Percentiles rank a stretch among this genome's conserved stretches.
Conservation (phyloP, 305 asterid species). For the Fraxinus latifolia region DNA sequence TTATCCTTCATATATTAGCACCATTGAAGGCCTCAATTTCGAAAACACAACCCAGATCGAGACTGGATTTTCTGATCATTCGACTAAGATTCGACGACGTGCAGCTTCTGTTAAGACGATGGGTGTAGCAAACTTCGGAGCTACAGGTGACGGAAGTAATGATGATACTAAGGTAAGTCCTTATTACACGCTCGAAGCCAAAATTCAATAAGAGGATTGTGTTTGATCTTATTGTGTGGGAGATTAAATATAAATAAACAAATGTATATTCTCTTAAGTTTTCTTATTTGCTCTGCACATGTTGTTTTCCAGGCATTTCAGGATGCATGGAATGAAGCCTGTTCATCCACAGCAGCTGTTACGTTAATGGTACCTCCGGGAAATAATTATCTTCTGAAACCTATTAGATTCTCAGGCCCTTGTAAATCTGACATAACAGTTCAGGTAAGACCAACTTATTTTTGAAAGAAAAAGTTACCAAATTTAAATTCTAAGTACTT, state of each 20-base stretch:
- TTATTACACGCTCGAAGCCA: not conserved
- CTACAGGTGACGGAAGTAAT: slow-evolving; percentile 65
- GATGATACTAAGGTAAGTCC: slow-evolving; percentile 58
- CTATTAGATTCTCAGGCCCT: slow-evolving; percentile 55
- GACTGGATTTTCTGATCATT: not conserved
- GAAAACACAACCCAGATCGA: not conserved
- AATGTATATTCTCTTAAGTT: not conserved
- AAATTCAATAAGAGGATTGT: not conserved
- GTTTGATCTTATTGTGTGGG: not conserved
- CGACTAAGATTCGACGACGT: slow-evolving; percentile 11
- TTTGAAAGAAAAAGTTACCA: not conserved
- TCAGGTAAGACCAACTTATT: slow-evolving; percentile 32
- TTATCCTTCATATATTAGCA: slow-evolving; percentile 37
- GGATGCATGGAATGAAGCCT: slow-evolving; percentile 59
- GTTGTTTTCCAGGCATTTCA: slow-evolving; percentile 51
- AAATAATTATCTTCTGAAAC: slow-evolving; percentile 50
- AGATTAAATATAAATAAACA: not conserved
- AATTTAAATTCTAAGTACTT: not conserved
- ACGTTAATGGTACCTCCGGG: slow-evolving; percentile 38
- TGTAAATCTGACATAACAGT: slow-evolving; percentile 56
- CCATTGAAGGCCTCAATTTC: slow-evolving; percentile 16
- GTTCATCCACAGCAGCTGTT: slow-evolving; percentile 47
- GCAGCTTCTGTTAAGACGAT: slow-evolving; percentile 24
- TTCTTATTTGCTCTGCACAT: not conserved
- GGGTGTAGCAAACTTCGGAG: slow-evolving; percentile 53